phyloP scores from a whole-genome alignment of 129 eudicot species.

The Erigeron canadensis region DNA sequence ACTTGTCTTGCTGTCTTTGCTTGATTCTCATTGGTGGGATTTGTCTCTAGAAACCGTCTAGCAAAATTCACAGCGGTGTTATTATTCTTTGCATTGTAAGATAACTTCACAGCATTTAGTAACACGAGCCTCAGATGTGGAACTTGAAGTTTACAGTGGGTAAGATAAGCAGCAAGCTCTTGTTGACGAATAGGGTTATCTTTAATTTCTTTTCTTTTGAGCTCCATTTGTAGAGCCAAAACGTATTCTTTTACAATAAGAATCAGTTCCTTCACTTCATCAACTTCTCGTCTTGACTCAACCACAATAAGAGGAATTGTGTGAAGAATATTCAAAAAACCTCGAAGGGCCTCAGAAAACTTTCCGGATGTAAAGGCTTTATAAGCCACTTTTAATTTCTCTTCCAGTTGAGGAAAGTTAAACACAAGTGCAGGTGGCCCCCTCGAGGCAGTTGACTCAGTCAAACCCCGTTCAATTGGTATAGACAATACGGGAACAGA shows the following conservation, averaged over 20 bases:
- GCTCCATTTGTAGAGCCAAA: slow-evolving; percentile 51
- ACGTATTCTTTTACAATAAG: slow-evolving; percentile 44
- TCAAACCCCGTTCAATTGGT: slow-evolving; percentile 45
- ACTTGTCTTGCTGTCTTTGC: slow-evolving; percentile 44
- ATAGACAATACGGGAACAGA: slow-evolving; percentile 40
- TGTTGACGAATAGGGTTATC: slow-evolving; percentile 39
- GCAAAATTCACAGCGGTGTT: slow-evolving; percentile 50
- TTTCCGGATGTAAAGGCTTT: slow-evolving; percentile 44
- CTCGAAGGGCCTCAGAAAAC: slow-evolving; percentile 43
- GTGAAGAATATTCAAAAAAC: slow-evolving; percentile 40
- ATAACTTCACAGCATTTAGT: slow-evolving; percentile 43
- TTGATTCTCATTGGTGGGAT: slow-evolving; percentile 48
- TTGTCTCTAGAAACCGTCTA: slow-evolving; percentile 48
- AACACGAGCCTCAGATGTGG: slow-evolving; percentile 51
- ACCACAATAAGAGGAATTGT: slow-evolving; percentile 52
- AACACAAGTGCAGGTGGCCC: slow-evolving; percentile 47
- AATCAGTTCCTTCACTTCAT: slow-evolving; percentile 49
- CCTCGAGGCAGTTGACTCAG: slow-evolving; percentile 30
- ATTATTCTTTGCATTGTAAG: slow-evolving; percentile 41
- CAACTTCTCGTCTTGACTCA: slow-evolving; percentile 51
- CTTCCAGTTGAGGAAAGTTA: slow-evolving; percentile 46
- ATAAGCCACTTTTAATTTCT: slow-evolving; percentile 43
- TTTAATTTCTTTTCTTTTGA: slow-evolving; percentile 41
- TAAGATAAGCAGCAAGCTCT: slow-evolving; percentile 56
- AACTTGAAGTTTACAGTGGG: slow-evolving; percentile 49